Percentiles rank a stretch among this genome's conserved stretches.
phyloP scores from a whole-genome alignment of 306 rosid genomes.

The Nissolia schottii region DNA sequence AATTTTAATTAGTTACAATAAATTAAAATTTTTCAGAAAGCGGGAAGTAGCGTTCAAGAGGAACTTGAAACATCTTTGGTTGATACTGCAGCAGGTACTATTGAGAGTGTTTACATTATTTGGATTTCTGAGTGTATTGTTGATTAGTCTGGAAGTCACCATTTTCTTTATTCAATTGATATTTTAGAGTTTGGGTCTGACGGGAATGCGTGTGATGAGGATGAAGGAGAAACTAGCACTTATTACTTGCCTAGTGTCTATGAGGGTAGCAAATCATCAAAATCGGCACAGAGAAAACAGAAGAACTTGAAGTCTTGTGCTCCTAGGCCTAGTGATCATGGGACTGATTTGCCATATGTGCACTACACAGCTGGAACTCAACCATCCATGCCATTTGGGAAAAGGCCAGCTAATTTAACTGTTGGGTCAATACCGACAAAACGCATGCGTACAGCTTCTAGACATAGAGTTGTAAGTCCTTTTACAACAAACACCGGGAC shows the following conservation, averaged over 20 bases:
- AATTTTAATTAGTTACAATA: background rate
- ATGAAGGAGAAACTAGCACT: slow-evolving; percentile 71
- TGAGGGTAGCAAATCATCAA: slow-evolving; percentile 57
- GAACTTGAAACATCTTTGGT: slow-evolving; percentile 77
- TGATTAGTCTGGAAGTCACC: slow-evolving; percentile 24
- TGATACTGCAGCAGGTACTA: slow-evolving; percentile 72
- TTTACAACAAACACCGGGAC: slow-evolving; percentile 51
- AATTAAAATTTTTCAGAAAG: slow-evolving; percentile 57
- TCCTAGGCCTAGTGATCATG: slow-evolving; percentile 55
- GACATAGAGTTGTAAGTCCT: slow-evolving; percentile 90
- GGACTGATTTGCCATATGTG: slow-evolving; percentile 63
- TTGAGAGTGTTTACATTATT: slow-evolving; percentile 12
- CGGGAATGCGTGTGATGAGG: slow-evolving; percentile 68
- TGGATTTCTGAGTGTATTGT: slow-evolving; percentile 24
- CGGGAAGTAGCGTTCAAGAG: slow-evolving; percentile 69
- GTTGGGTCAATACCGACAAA: slow-evolving; percentile 81
- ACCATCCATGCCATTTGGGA: slow-evolving; percentile 50
- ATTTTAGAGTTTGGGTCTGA: slow-evolving; percentile 54
- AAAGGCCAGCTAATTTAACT: slow-evolving; percentile 69
- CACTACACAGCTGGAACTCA: slow-evolving; percentile 56
- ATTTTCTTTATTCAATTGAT: background rate
- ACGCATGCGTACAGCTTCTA: slow-evolving; percentile 84
- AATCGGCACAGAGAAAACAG: slow-evolving; percentile 55
- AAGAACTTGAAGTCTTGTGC: slow-evolving; percentile 45
- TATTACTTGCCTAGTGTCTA: slow-evolving; percentile 58